phyloP scores from a whole-genome alignment of 2,329 filamentous ascomycete genomes.

The Hymenoscyphus fructigenus region DNA sequence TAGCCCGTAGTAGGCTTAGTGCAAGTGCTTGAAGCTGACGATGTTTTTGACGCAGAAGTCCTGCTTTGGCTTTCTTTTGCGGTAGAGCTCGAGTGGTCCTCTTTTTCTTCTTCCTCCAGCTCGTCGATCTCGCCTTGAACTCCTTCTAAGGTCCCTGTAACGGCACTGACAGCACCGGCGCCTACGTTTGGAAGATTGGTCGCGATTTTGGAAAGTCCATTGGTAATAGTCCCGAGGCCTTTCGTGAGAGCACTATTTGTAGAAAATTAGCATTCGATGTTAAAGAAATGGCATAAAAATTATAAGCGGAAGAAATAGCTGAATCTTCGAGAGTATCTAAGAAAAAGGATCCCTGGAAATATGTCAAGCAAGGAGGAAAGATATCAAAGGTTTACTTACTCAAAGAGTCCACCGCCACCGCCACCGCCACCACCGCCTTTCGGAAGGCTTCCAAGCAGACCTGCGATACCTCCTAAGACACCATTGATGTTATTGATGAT shows the following conservation, averaged over 20 bases:
- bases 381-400: too few relatives aligned
- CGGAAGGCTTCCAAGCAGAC: not conserved
- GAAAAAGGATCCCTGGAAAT: too few relatives aligned
- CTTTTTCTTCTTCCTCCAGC: not conserved
- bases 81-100: conserved; percentile 4
- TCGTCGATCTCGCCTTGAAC: not conserved
- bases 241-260: not conserved
- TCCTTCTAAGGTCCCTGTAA: not conserved
- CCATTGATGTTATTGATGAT: conserved; percentile 1
- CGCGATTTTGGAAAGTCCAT: conserved; percentile 4
- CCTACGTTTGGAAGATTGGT: conserved; percentile 3
- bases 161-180: not conserved
- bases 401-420: not conserved
- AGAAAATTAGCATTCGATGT: too few relatives aligned
- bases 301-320: too few relatives aligned
- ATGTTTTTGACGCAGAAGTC: not conserved
- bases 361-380: too few relatives aligned
- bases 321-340: too few relatives aligned
- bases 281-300: too few relatives aligned
- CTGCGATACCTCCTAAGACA: not conserved
- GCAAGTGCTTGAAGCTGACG: conserved; percentile 2
- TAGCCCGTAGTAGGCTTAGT: conserved; percentile 5
- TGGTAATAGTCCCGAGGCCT: conserved; percentile 1
- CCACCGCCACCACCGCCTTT: not conserved
- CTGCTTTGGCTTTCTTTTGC: not conserved